phyloP scores from a whole-genome alignment of 192 early-diverging fungal genomes.

The Coemansia javaensis region DNA sequence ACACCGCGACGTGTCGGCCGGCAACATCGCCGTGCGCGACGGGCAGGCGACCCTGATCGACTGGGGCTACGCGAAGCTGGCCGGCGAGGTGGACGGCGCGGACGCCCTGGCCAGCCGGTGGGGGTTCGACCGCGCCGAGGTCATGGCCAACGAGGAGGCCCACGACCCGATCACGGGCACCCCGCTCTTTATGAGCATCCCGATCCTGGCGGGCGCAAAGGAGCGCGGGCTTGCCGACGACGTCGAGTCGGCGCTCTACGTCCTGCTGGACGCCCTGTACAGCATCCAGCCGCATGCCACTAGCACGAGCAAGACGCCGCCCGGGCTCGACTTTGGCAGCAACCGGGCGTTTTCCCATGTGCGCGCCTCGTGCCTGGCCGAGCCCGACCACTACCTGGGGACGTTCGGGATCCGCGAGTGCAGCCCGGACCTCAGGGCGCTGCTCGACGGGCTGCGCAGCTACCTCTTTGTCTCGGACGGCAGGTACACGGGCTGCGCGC shows the following conservation, averaged over 20 bases:
- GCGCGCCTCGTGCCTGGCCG: too few species aligned
- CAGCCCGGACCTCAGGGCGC: too few species aligned
- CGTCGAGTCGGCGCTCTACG: slow-evolving; percentile 17
- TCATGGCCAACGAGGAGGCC: neutral
- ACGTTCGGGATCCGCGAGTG: too few species aligned
- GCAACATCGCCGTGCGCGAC: slow-evolving; percentile 9
- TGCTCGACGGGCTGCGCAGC: too few species aligned
- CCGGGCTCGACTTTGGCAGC: too few species aligned
- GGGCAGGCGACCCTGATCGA: slow-evolving; percentile 1
- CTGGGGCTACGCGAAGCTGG: slow-evolving; percentile 11
- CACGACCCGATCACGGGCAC: slow-evolving; percentile 1
- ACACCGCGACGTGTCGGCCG: slow-evolving; percentile 21
- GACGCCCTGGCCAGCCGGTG: neutral
- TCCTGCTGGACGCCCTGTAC: neutral
- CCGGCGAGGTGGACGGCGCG: neutral
- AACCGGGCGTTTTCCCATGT: too few species aligned
- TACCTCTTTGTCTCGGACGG: neutral
- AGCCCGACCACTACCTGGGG: too few species aligned
- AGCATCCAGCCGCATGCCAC: too few species aligned
- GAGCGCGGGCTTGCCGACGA: slow-evolving; percentile 4
- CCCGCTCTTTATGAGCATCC: slow-evolving; percentile 2
- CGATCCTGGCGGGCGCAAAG: neutral
- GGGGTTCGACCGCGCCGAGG: neutral
- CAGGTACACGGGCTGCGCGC: too few species aligned
- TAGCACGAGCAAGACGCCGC: too few species aligned